Base-by-base conservation (phyloP, 192 early-diverging fungal species). In the Glomus cerebriforme region DNA sequence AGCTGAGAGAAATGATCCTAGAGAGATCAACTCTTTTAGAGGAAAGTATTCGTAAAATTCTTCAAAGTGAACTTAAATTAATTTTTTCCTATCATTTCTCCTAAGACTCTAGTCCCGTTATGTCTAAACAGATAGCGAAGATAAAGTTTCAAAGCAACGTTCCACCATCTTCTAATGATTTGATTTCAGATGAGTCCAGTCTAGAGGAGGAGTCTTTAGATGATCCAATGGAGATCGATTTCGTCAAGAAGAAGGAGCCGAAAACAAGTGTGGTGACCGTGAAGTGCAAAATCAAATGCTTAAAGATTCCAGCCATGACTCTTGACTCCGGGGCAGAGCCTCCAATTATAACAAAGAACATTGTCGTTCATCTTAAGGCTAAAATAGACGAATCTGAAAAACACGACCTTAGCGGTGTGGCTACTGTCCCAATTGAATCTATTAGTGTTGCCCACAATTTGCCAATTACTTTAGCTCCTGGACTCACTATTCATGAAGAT, bases 191-290 rank as follows among this genome's bases (percentile, higher is more conserved):
- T n/a, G n/a, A n/a, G n/a, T n/a, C n/a, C n/a, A n/a, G n/a, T n/a
- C n/a, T n/a, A n/a, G n/a, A n/a, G n/a, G n/a, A n/a, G n/a, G n/a
- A 59, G 59, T 2, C 12, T 32, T 45, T 49, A 39, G 26, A 72
- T 45, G 43, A 45, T 49, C 43, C 39, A 2, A 72, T 47, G 24
- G n/a, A 73, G 4, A 73, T 73, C 0, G 71, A 73, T 29, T 73
- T 73, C n/a, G 71, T 73, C 22, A 43, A 45, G n/a, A 73, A 54
- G 35, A 73, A 73, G 27, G 71, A 37, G 35, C 35, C 35, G 35
- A 37, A 37, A 5, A 37, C 35, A 37, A 54, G 17, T n/a, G 45
- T 73, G 49, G 71, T 12, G 22, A 54, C 71, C 45, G 2, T 73
- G 7, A 19, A 19, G 22, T 43, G 37, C n/a, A 73, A 73, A 73